These are phyloP conservation scores for Monilinia fructigena DNA, from an alignment of 2,329 filamentous ascomycete species.

Conservation along the genomic window DNA sequence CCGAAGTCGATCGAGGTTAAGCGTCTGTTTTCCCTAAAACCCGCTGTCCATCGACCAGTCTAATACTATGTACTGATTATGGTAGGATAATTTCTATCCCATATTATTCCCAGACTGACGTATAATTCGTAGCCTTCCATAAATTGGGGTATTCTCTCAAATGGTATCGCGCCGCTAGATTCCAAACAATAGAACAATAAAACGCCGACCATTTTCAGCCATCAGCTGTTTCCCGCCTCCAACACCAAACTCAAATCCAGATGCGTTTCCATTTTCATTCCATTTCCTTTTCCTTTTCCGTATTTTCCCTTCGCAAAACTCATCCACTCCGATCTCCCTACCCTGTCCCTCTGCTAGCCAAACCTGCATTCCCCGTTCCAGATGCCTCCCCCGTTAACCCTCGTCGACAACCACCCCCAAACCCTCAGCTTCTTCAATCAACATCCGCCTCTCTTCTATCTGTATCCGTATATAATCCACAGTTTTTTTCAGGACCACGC, in stretches of 20 bases:
- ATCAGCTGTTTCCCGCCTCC: background rate
- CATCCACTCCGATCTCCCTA: background rate
- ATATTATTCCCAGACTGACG: background rate
- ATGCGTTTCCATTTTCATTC: background rate
- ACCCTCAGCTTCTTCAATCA: slow-evolving; percentile 51
- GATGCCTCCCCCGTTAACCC: slow-evolving; percentile 29
- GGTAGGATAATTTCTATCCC: background rate
- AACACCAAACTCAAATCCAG: slow-evolving; percentile 1
- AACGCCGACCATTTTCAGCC: slow-evolving; percentile 1
- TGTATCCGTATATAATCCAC: slow-evolving; percentile 54
- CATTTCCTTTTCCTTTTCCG: background rate
- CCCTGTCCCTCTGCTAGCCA: background rate
- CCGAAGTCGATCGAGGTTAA: background rate
- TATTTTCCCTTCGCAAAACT: background rate
- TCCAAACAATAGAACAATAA: slow-evolving; percentile 6
- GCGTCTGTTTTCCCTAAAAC: background rate
- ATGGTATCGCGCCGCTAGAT: slow-evolving; percentile 7
- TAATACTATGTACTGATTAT: background rate
- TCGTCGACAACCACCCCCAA: slow-evolving; percentile 49
- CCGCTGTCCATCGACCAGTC: background rate
- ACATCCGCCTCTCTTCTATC: slow-evolving; percentile 49
- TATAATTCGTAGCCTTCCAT: background rate
- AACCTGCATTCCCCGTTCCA: background rate
- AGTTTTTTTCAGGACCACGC: slow-evolving; percentile 61
- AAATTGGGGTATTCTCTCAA: background rate